Base-by-base conservation (phyloP, 345 rosid species). In the Brassica nigra region DNA sequence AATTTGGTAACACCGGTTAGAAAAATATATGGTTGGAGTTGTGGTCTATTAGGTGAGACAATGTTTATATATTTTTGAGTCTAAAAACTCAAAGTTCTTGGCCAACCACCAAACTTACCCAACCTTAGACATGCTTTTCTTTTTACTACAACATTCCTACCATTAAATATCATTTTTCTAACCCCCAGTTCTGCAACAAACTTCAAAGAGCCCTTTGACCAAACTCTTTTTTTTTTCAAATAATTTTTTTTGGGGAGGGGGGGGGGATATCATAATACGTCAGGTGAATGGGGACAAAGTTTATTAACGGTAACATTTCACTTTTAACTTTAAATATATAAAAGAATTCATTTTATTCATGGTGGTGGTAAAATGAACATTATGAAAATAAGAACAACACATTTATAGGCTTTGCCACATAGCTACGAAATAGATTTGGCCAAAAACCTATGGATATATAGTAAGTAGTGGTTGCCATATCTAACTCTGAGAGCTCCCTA, bases 61-160 rank as follows among this genome's bases (percentile, higher is more conserved):
- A 80, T 1, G 52, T 70, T 55, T 73, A 66, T 20, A 31, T 31
- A 31, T 28, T 62, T 61, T 16, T 12, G 27, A 54, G 7, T 11
- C 58, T 71, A 37, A 72, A 33, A 61, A 23, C 55, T 74, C 75
- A 28, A 62, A 68, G 39, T 69, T 69, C 18, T 70, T 80, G 79
- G 83, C 67, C 71, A 80, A 75, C 83, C 55, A 78, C 77, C 72
- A 80, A 29, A 75, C 76, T 75, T 64, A 80, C 76, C 83, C 71
- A 75, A 74, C 78, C 78, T 72, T 59, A 16, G 11, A 6, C 20
- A 12, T 68, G 55, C 1, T 65, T 33, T 8, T 31, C 27, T 3
- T 67, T 36, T 66, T 68, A 62, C 37, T 42, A 69, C 62, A 76
- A 77, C 29, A 62, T 44, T 70, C 58, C 10, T 8, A 72, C 59